Percentiles rank a stretch among this genome's conserved stretches.
Conservation (phyloP, 1,139 yeast genomes). For the Meyerozyma elateridarum region DNA sequence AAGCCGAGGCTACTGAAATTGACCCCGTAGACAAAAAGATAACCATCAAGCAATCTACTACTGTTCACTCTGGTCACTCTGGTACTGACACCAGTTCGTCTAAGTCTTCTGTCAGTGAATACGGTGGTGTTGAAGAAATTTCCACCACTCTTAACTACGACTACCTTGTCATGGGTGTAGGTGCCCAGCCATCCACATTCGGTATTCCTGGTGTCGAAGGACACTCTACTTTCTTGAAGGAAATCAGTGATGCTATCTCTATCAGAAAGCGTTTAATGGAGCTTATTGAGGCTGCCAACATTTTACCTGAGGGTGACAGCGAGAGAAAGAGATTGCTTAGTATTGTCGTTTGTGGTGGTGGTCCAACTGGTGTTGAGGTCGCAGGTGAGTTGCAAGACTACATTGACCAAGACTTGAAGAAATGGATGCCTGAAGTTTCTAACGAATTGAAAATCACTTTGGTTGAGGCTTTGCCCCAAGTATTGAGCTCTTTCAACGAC, state of each 20-base stretch:
- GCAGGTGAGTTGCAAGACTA: conserved; percentile 95
- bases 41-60: conserved; percentile 52
- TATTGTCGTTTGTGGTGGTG: conserved; percentile 91
- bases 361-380: conserved; percentile 95
- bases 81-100: conserved; percentile 51
- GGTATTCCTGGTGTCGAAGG: conserved; percentile 93
- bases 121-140: conserved; percentile 38
- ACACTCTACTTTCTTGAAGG: conserved; percentile 81
- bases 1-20: conserved; percentile 84
- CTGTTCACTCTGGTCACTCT: conserved; percentile 49
- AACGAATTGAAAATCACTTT: conserved; percentile 77
- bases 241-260: conserved; percentile 74
- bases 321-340: conserved; percentile 78
- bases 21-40: conserved; percentile 64
- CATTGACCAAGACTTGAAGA: conserved; percentile 81
- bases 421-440: conserved; percentile 86
- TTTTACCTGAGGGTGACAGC: conserved; percentile 66
- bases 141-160: conserved; percentile 59
- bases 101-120: conserved; percentile 43
- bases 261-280: conserved; percentile 76
- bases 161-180: conserved; percentile 83
- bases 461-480: conserved; percentile 89
- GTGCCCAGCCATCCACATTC: conserved; percentile 88
- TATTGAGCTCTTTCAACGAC: conserved; percentile 81
- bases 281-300: conserved; percentile 77